Base-by-base conservation (phyloP, 441 rosid species). In the Hura crepitans region DNA sequence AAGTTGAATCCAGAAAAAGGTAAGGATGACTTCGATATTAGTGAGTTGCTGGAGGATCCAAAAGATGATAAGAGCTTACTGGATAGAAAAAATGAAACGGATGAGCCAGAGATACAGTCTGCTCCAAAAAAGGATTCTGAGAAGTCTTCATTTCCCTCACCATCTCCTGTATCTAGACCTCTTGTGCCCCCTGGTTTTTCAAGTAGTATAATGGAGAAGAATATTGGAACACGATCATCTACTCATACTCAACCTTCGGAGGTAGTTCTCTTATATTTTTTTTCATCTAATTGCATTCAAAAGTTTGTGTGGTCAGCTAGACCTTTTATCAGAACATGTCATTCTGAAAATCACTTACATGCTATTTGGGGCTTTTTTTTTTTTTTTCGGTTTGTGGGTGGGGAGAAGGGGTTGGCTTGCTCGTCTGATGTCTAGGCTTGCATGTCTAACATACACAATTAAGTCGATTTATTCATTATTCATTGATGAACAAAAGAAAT, bases 171-270 rank as follows among this genome's bases (percentile, higher is more conserved):
- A 68, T 81, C 93, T 68, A 86, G 96, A 79, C 99, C 99, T 65
- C 97, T 89, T 78, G 99, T 96, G 72, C 99, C 99, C 39, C 99
- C 99, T 4, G 98, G 99, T 60, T 96, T 96, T 84, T 72, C 89
- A 17, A 79, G 85, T 72, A 45, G 87, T 60, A 10, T 71, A 65
- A 74, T 74, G 57, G 99, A 87, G 67, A 85, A 78, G 79, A 87
- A 79, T 75, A 70, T 71, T 67, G 90, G 85, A 72, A 67, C 80
- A 62, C 84, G 85, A 85, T 71, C 83, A 80, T 68, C 78, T 50
- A 22, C 65, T 78, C 82, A 79, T 68, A 63, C 80, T 33, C 70
- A 68, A 61, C 76, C 83, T 54, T 79, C 77, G 39, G 89, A 85
- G 94, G 96, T 86, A 83, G 74, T 60, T 53, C 71, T 78, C 59